A percentile compares a stretch with the other conserved stretches of the same genome.
These are phyloP conservation scores for Phytophthora fragariaefolia DNA, from an alignment of 352 stramenopile genomes.

Conservation along the genomic window DNA sequence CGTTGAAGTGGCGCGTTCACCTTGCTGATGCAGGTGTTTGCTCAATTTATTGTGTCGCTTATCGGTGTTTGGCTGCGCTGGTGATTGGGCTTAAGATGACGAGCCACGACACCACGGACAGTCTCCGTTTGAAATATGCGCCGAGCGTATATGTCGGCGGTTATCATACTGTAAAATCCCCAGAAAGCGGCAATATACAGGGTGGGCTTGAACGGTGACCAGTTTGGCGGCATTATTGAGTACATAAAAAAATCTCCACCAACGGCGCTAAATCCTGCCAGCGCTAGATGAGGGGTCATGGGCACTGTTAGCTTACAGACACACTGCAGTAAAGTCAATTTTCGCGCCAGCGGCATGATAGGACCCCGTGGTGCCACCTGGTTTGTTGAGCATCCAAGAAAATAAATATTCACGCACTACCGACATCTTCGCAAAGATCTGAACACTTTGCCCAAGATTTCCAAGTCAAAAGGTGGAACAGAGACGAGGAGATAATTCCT, in stretches of 20 bases:
- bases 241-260: conserved; percentile 1
- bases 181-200: conserved; percentile 20
- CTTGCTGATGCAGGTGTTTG: not conserved
- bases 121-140: conserved; percentile 18
- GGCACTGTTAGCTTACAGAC: not conserved
- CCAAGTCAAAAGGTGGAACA: no score
- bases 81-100: not conserved
- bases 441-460: no score
- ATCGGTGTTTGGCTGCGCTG: no score
- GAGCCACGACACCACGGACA: conserved; percentile 5
- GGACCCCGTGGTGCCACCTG: not conserved
- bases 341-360: not conserved
- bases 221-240: not conserved
- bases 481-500: no score
- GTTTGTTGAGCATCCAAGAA: not conserved
- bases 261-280: not conserved
- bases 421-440: no score
- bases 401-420: no score
- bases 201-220: conserved; percentile 11
- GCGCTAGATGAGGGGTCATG: not conserved
- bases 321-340: conserved; percentile 9
- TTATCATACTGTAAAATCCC: conserved; percentile 8
- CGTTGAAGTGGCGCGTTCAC: not conserved
- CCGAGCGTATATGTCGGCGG: conserved; percentile 10
- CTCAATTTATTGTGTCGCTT: not conserved